Percentiles rank a stretch among this genome's conserved stretches.
Conservation (phyloP, 306 rosid species). For the Casuarina glauca region DNA sequence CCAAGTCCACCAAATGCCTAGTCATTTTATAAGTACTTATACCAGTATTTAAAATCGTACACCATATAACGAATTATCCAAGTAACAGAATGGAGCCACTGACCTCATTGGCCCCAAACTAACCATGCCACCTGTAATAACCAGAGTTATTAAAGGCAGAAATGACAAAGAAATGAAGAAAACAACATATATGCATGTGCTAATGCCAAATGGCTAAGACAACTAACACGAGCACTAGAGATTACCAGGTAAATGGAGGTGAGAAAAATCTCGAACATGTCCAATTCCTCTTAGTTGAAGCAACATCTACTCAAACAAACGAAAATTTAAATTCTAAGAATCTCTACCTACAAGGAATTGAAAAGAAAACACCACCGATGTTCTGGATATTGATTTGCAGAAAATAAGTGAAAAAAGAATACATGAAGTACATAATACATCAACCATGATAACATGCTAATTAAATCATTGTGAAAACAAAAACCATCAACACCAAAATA, state of each 20-base stretch:
- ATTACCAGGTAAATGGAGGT: conserved; percentile 50
- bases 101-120: conserved; percentile 52
- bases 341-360: background rate
- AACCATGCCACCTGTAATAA: conserved; percentile 48
- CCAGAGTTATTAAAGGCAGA: conserved; percentile 4
- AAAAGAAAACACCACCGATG: conserved; percentile 7
- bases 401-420: conserved; percentile 7
- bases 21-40: background rate
- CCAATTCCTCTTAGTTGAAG: conserved; percentile 44
- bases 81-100: conserved; percentile 22
- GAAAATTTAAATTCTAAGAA: conserved; percentile 28
- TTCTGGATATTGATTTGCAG: background rate
- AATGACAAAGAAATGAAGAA: conserved; percentile 19
- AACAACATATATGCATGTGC: background rate
- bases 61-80: background rate
- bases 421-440: background rate
- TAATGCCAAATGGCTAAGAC: background rate
- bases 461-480: background rate
- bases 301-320: conserved; percentile 42
- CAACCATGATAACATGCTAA: background rate
- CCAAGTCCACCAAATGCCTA: background rate
- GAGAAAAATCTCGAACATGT: conserved; percentile 43
- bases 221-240: conserved; percentile 5
- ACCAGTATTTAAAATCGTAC: background rate
- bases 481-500: background rate